Conservation (phyloP, 306 rosid species). For the Abrus precatorius region DNA sequence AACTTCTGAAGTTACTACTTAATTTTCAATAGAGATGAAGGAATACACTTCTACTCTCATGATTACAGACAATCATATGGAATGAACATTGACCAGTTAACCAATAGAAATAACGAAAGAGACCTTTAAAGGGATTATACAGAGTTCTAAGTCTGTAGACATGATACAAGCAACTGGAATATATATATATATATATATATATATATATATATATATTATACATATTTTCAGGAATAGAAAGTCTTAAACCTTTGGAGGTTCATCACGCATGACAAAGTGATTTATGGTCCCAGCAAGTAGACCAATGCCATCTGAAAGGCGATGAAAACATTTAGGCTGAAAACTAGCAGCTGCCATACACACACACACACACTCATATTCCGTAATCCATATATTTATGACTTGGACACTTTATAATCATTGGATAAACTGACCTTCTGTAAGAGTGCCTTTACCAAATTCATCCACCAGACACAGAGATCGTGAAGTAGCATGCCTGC, state of each 20-base stretch:
- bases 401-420: constrained; percentile 23
- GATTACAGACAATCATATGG: not conserved
- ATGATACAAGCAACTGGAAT: not conserved
- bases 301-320: constrained; percentile 88
- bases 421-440: constrained; percentile 80
- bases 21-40: constrained; percentile 6
- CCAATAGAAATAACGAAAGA: not conserved
- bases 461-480: constrained; percentile 91
- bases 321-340: constrained; percentile 36
- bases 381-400: constrained; percentile 13
- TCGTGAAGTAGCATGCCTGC: constrained; percentile 88
- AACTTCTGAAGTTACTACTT: not conserved
- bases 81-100: constrained; percentile 7
- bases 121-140: not conserved
- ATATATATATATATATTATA: not conserved
- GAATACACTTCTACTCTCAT: constrained; percentile 13
- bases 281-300: constrained; percentile 92
- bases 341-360: constrained; percentile 37
- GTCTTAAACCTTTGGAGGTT: constrained; percentile 83
- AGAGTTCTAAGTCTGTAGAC: not conserved
- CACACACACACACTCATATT: constrained; percentile 5
- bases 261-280: constrained; percentile 70
- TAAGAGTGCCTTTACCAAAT: constrained; percentile 98
- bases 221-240: constrained; percentile 40
- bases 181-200: too few species aligned